Evolutionary conservation across 306 rosid species (phyloP), one percentile per base, ranked within the genome.

Genomic region (Senna siamea): DNA sequence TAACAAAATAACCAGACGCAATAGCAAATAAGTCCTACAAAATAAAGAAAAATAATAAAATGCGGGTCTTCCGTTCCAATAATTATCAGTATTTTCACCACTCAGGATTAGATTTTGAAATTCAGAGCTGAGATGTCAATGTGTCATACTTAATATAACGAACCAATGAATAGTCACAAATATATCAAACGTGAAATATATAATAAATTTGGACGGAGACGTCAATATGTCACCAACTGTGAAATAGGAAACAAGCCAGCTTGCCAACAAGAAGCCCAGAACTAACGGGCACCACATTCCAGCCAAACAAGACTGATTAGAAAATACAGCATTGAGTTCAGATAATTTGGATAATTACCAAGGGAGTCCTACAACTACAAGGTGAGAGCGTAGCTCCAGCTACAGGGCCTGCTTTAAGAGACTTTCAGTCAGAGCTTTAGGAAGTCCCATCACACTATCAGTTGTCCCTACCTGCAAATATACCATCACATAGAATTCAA

Each of bases 361-460:
- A 41, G 37, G 66, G 52, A 43, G 51, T 34, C 47, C 53, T 19
- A 44, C 43, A 51, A 30, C 53, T 19, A 44, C 43, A 43, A 46
- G 80, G 69, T 48, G 40, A 75, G 41, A 22, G 19, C n/a, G 59
- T 10, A 44, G 35, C 65, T 11, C 74, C 61, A 69, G 54, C 89
- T 89, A 85, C 58, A 91, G 55, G 51, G 85, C 92, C 66, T 86
- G 96, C 81, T 83, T 80, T 28, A 94, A 60, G 50, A 94, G 98
- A 69, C 76, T 88, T 81, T 85, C 88, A 9, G 99, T 88, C 59
- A 90, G 79, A 48, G 80, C 80, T 85, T 85, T 90, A 23, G 97
- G 99, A 66, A 94, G 97, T 78, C 97, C 97, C 97, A 94, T 92
- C 84, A 94, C 96, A 20, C 99, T 94, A 80, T 92, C 99, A 0